Evolutionary conservation across 2,329 filamentous ascomycete genomes (phyloP).

Genomic region (Leptographium wingfieldii): DNA sequence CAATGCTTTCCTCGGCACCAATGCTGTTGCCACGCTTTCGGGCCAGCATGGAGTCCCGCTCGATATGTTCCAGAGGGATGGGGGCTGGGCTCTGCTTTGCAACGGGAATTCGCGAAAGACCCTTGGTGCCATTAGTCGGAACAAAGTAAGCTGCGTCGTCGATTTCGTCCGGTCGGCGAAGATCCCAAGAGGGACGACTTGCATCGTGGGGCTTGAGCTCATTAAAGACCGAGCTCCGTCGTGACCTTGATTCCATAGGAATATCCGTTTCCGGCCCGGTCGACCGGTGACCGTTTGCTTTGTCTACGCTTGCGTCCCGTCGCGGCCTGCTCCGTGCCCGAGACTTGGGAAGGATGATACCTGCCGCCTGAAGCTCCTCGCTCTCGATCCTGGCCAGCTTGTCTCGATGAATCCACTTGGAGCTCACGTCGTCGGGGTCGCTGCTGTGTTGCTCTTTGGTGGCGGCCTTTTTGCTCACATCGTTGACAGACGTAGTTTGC

Average conservation of each 20-base stretch:
- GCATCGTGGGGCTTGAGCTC: constrained; percentile 26
- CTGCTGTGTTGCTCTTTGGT: constrained; percentile 19
- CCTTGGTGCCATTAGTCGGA: constrained; percentile 40
- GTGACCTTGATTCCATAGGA: constrained; percentile 20
- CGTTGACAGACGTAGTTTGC: constrained; percentile 1
- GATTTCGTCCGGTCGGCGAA: constrained; percentile 67
- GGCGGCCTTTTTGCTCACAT: constrained; percentile 12
- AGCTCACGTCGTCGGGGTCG: constrained; percentile 39
- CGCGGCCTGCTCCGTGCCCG: constrained; percentile 30
- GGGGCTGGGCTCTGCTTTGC: constrained; percentile 68
- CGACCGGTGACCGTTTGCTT: constrained; percentile 20
- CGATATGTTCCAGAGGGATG: constrained; percentile 57
- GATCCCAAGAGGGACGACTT: constrained; percentile 50
- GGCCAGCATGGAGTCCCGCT: constrained; percentile 56
- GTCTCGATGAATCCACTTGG: constrained; percentile 77
- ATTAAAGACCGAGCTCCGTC: constrained; percentile 31
- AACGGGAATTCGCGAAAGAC: constrained; percentile 74
- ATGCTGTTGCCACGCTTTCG: constrained; percentile 45
- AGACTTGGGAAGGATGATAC: constrained; percentile 47
- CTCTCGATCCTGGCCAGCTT: constrained; percentile 74
- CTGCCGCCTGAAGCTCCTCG: constrained; percentile 66
- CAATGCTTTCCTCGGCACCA: constrained; percentile 42
- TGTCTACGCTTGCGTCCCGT: constrained; percentile 15
- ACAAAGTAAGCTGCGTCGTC: constrained; percentile 47
- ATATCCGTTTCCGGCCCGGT: constrained; percentile 20